Conservation (phyloP, 192 early-diverging fungal species). For the Podila verticillata region DNA sequence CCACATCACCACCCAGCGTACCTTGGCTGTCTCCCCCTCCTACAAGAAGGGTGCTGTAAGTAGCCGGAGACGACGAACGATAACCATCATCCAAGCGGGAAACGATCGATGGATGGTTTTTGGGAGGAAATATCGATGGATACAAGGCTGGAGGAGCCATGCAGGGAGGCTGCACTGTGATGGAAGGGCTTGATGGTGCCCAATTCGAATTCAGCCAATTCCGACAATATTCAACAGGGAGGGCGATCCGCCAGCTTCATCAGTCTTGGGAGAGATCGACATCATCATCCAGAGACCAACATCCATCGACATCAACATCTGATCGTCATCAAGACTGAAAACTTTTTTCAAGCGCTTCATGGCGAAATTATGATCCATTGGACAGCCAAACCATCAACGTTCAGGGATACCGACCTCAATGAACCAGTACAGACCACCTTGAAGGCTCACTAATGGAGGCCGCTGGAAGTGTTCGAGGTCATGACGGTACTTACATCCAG, state of each 20-base stretch:
- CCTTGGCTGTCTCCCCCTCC: constrained; percentile 73
- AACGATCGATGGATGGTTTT: constrained; percentile 3
- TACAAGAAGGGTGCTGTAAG: constrained; percentile 77
- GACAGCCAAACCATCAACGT: not conserved
- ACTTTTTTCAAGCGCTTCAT: not conserved
- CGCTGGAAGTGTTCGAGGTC: too few species aligned
- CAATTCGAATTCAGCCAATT: constrained; percentile 1
- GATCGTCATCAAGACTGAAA: too few species aligned
- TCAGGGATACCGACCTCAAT: not conserved
- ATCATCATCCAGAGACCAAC: not conserved
- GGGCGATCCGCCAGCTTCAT: too few species aligned
- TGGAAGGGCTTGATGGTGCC: not conserved
- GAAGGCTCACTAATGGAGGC: not conserved
- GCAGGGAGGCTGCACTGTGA: constrained; percentile 1
- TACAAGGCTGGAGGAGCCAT: not conserved
- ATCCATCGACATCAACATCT: too few species aligned
- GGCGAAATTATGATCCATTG: constrained; percentile 21
- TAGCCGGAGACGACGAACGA: not conserved
- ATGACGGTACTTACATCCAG: too few species aligned
- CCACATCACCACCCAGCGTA: constrained; percentile 84
- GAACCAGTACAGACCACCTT: not conserved
- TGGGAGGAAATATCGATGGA: not conserved
- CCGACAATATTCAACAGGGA: not conserved
- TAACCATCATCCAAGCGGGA: constrained; percentile 1
- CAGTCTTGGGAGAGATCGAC: not conserved